phyloP scores from a whole-genome alignment of 768 basidiomycete genomes.

The Boletellus ananiceps region DNA sequence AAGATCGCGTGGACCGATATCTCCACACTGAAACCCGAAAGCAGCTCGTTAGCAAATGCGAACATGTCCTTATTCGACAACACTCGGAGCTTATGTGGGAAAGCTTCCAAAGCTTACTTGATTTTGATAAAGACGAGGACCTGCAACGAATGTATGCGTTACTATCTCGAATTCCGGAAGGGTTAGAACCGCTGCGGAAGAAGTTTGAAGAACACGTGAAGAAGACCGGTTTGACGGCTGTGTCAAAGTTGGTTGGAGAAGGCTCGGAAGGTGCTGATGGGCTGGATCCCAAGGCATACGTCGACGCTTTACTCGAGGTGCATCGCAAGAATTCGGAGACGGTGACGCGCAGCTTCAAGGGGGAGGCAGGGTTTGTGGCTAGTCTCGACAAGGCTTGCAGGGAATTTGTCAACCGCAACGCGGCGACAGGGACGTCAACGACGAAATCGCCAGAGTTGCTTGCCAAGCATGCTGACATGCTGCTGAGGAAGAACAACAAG shows the following conservation, averaged over 20 bases:
- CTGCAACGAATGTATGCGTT: conserved; percentile 92
- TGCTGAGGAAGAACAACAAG: conserved; percentile 94
- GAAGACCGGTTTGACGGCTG: conserved; percentile 76
- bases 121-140: conserved; percentile 93
- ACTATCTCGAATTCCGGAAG: conserved; percentile 85
- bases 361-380: conserved; percentile 90
- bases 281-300: conserved; percentile 90
- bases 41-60: conserved; percentile 75
- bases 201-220: conserved; percentile 96
- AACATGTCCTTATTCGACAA: conserved; percentile 85
- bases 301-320: conserved; percentile 87
- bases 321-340: conserved; percentile 90
- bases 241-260: conserved; percentile 61
- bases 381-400: conserved; percentile 92
- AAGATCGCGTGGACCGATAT: conserved; percentile 92
- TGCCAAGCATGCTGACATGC: conserved; percentile 85
- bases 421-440: conserved; percentile 77
- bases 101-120: conserved; percentile 84
- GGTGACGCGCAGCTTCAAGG: conserved; percentile 82
- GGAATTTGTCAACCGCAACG: conserved; percentile 92
- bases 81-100: conserved; percentile 87
- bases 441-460: conserved; percentile 89
- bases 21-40: conserved; percentile 87
- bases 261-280: conserved; percentile 52
- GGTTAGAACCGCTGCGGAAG: conserved; percentile 85